A percentile compares a stretch with the other conserved stretches of the same genome.
These are phyloP conservation scores for Microbotryum violaceum DNA, from an alignment of 1,284 basidiomycete genomes.

Conservation along the genomic window DNA sequence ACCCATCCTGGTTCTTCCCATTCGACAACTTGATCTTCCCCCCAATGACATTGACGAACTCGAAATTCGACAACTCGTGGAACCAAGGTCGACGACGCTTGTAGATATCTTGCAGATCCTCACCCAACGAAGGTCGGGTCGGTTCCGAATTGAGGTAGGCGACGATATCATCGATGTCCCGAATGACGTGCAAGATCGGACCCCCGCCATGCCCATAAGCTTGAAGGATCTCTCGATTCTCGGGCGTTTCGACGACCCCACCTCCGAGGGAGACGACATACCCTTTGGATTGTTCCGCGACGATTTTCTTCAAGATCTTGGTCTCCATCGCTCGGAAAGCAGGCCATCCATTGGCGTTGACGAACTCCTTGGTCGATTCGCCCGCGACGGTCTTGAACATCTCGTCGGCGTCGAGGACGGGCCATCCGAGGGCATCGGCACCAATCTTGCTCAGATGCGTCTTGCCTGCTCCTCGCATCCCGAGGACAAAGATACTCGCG, in stretches of 20 bases:
- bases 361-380: slow-evolving; percentile 64
- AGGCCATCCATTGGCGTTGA: slow-evolving; percentile 66
- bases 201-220: slow-evolving; percentile 56
- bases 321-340: slow-evolving; percentile 56
- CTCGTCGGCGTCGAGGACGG: slow-evolving; percentile 83
- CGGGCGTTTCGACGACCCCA: slow-evolving; percentile 81
- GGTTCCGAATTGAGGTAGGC: slow-evolving; percentile 70
- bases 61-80: slow-evolving; percentile 70
- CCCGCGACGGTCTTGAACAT: slow-evolving; percentile 36
- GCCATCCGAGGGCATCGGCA: slow-evolving; percentile 63
- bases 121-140: slow-evolving; percentile 75
- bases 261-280: slow-evolving; percentile 89
- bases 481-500: slow-evolving; percentile 71
- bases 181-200: slow-evolving; percentile 62
- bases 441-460: slow-evolving; percentile 77
- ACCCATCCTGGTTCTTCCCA: slow-evolving; percentile 26
- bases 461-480: slow-evolving; percentile 97
- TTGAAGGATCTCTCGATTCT: slow-evolving; percentile 62
- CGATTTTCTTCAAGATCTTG: slow-evolving; percentile 40
- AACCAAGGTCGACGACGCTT: slow-evolving; percentile 79
- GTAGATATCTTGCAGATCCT: slow-evolving; percentile 73
- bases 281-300: slow-evolving; percentile 43
- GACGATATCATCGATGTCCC: slow-evolving; percentile 63
- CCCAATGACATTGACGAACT: slow-evolving; percentile 71
- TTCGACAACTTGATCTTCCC: slow-evolving; percentile 27